Evolutionary conservation across 164 flowering plant genomes (phyloP).

Genomic region (Dillenia suffruticosa): DNA sequence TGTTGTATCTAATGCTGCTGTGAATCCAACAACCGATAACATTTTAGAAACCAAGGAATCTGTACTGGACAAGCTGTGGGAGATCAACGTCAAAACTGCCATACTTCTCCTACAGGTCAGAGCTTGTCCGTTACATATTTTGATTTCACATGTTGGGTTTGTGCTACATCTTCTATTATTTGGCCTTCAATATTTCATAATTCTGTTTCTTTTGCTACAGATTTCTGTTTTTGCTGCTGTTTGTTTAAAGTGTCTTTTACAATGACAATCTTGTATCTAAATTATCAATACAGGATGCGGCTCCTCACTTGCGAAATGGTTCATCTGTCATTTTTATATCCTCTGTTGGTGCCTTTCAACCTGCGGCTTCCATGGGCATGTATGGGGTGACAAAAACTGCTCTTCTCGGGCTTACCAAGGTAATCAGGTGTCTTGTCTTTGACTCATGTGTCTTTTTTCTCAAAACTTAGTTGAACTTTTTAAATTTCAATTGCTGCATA

Average conservation of each 20-base stretch:
- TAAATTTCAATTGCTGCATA: too few species aligned
- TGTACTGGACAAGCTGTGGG: conserved; percentile 95
- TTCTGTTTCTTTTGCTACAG: too few species aligned
- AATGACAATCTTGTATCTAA: too few species aligned
- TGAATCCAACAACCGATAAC: conserved; percentile 56
- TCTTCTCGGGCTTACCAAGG: conserved; percentile 98
- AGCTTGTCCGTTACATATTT: too few species aligned
- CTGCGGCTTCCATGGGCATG: conserved; percentile 67
- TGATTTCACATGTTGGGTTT: too few species aligned
- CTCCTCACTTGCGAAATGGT: conserved; percentile 74
- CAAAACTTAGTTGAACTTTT: too few species aligned
- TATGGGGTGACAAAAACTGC: conserved; percentile 98
- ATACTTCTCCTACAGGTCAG: conserved; percentile 72
- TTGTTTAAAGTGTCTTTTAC: too few species aligned
- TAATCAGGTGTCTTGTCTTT: conserved; percentile 7
- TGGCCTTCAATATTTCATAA: too few species aligned
- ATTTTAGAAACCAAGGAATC: conserved; percentile 70
- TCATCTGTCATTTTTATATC: conserved; percentile 81
- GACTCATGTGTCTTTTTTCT: not conserved
- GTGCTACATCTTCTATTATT: too few species aligned
- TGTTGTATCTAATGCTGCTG: conserved; percentile 87
- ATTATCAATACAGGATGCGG: conserved; percentile 57
- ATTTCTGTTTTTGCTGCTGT: too few species aligned
- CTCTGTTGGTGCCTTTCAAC: conserved; percentile 67
- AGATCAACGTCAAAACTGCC: conserved; percentile 81